A percentile compares a stretch with the other conserved stretches of the same genome.
Evolutionary conservation across 139 green algal genomes (phyloP).

Genomic region (Tetradesmus obliquus): DNA sequence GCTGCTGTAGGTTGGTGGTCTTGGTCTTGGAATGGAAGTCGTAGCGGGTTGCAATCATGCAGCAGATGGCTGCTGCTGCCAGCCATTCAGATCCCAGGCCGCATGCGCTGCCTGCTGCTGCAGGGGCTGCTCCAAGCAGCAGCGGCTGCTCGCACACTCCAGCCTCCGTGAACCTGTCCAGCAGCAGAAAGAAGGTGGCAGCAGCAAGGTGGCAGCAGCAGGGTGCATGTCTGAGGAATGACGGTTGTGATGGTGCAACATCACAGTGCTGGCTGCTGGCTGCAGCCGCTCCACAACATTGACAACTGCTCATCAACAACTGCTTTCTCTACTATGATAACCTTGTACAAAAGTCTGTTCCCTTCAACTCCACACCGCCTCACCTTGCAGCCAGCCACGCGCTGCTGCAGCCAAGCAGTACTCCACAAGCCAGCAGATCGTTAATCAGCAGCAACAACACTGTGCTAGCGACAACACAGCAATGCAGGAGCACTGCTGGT

Average conservation of each 20-base stretch:
- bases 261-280: too few species aligned
- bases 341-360: too few species aligned
- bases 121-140: neutral
- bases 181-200: neutral
- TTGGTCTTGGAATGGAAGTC: neutral
- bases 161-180: conserved; percentile 5
- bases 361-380: too few species aligned
- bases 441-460: conserved; percentile 22
- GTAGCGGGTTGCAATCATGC: conserved; percentile 3
- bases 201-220: neutral
- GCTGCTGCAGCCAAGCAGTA: conserved; percentile 22
- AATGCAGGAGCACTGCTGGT: neutral
- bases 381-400: conserved; percentile 7
- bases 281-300: too few species aligned
- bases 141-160: neutral
- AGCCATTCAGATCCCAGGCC: conserved; percentile 5
- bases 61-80: conserved; percentile 32
- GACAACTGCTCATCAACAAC: too few species aligned
- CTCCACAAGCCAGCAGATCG: conserved; percentile 34
- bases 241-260: too few species aligned
- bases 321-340: too few species aligned
- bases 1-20: neutral
- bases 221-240: neutral
- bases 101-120: neutral
- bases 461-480: neutral